Evolutionary conservation across 2,329 filamentous ascomycete genomes (phyloP).

Genomic region (Sclerotinia sclerotiorum): DNA sequence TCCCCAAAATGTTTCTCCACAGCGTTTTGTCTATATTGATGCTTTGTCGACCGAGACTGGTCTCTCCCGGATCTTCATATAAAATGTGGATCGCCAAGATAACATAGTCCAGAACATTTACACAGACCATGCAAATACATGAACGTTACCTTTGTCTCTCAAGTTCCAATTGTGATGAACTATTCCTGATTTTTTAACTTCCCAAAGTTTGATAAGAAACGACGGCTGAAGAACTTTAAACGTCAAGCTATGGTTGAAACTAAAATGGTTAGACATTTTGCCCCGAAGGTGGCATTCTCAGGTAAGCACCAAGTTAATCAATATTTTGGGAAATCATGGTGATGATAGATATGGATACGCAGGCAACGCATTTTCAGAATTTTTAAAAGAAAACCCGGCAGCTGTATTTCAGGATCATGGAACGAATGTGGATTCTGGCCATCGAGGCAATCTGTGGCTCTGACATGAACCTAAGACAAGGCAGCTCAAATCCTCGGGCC

Average conservation of each 20-base stretch:
- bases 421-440: neutral
- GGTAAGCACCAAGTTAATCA: neutral
- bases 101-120: neutral
- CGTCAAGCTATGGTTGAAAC: neutral
- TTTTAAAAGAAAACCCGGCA: neutral
- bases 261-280: neutral
- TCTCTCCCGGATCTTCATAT: neutral
- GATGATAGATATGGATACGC: neutral
- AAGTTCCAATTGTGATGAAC: slow-evolving; percentile 8
- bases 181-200: neutral
- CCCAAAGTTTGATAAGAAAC: neutral
- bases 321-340: neutral
- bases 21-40: slow-evolving; percentile 11
- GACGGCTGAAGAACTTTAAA: neutral
- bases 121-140: slow-evolving; percentile 7
- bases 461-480: neutral
- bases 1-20: neutral
- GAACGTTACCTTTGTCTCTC: slow-evolving; percentile 1
- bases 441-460: neutral
- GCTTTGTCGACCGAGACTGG: neutral
- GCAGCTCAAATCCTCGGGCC: neutral
- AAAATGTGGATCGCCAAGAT: neutral
- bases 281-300: neutral
- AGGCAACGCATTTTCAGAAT: neutral
- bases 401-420: neutral